phyloP scores from a whole-genome alignment of 257 asterid species.

The Knoxia roxburghii region DNA sequence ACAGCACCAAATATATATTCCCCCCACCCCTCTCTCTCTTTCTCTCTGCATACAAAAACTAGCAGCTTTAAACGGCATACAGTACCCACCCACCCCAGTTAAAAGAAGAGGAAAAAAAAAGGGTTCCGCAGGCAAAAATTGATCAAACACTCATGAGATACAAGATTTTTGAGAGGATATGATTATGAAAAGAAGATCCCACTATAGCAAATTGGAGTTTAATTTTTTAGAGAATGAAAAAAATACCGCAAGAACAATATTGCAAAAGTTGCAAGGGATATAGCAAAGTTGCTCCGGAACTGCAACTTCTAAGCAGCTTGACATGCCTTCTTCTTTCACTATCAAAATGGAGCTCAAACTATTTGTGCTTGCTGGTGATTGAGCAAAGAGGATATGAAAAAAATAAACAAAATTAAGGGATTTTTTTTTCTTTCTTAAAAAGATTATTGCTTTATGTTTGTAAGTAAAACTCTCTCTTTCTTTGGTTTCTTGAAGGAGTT shows the following conservation, averaged over 20 bases:
- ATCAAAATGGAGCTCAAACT: slow-evolving; percentile 3
- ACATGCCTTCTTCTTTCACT: slow-evolving; percentile 19
- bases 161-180: background rate
- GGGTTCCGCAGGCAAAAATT: slow-evolving; percentile 4
- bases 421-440: too few relatives aligned
- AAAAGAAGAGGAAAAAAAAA: too few relatives aligned
- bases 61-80: slow-evolving; percentile 61
- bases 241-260: slow-evolving; percentile 82
- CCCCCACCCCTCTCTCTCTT: slow-evolving; percentile 28
- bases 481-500: slow-evolving; percentile 8
- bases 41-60: slow-evolving; percentile 22
- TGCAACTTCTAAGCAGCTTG: slow-evolving; percentile 43
- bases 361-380: background rate
- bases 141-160: background rate
- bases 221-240: background rate
- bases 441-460: background rate
- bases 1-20: slow-evolving; percentile 31
- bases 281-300: slow-evolving; percentile 69
- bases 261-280: slow-evolving; percentile 93
- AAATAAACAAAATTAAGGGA: too few relatives aligned
- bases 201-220: slow-evolving; percentile 15
- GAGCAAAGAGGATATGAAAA: background rate
- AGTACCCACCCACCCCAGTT: too few relatives aligned
- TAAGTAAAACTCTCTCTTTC: background rate
- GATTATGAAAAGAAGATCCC: slow-evolving; percentile 33